Percentiles rank a stretch among this genome's conserved stretches.
Evolutionary conservation across 169 alveolate species (phyloP).

Genomic region (Plasmodium knowlesi): DNA sequence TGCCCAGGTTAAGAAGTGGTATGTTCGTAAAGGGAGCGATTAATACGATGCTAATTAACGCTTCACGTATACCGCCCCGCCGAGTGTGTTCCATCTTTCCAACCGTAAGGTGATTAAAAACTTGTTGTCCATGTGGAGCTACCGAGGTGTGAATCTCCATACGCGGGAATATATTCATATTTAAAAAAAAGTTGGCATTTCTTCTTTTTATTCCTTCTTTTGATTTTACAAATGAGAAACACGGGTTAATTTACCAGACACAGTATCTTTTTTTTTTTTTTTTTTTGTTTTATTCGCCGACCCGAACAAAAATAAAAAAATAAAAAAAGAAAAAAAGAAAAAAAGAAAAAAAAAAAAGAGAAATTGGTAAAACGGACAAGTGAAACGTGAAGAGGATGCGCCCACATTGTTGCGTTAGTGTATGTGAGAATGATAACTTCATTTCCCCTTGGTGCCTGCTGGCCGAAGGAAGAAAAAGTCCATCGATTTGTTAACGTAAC

Average conservation of each 20-base stretch:
- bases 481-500: conserved; percentile 29
- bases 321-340: background rate
- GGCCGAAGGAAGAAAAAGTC: background rate
- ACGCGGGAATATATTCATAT: background rate
- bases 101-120: background rate
- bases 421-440: background rate
- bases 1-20: background rate
- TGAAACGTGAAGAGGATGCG: background rate
- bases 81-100: background rate
- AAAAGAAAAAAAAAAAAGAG: background rate
- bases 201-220: background rate
- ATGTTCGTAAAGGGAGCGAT: background rate
- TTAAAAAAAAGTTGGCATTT: background rate
- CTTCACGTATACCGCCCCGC: background rate
- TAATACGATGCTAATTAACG: background rate
- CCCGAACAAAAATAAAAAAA: background rate
- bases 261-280: background rate
- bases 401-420: background rate
- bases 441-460: background rate
- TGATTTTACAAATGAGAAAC: background rate
- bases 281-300: background rate
- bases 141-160: background rate
- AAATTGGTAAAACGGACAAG: background rate
- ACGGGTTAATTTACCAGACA: background rate
- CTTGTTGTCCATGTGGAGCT: background rate